Evolutionary conservation across 345 rosid genomes (phyloP).

Genomic region (Streptanthus diversifolius): DNA sequence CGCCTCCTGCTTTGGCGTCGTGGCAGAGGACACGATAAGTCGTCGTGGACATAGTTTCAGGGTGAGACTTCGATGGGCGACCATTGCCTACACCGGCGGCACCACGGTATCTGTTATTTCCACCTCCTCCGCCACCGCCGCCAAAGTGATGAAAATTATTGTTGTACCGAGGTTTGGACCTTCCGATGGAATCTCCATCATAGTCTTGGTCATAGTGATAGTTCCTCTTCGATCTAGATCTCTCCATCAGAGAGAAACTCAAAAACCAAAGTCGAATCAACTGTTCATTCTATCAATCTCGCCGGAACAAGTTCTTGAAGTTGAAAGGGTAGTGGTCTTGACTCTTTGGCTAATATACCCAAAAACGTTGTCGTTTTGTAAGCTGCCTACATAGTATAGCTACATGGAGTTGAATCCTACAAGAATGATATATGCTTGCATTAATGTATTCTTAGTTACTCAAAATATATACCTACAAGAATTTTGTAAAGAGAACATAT

Average conservation of each 20-base stretch:
- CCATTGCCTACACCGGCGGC: conserved; percentile 20
- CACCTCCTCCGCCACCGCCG: conserved; percentile 41
- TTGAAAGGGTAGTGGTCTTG: too few species aligned
- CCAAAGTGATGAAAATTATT: conserved; percentile 39
- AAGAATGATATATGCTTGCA: too few species aligned
- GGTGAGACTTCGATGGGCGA: conserved; percentile 40
- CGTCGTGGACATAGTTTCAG: conserved; percentile 72
- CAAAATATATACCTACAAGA: too few species aligned
- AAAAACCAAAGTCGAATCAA: conserved; percentile 17
- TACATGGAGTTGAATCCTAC: too few species aligned
- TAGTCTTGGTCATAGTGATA: conserved; percentile 90
- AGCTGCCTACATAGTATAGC: too few species aligned
- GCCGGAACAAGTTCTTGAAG: too few species aligned
- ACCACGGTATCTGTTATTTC: conserved; percentile 35
- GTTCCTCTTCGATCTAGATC: conserved; percentile 97
- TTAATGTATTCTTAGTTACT: too few species aligned
- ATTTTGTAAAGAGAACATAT: too few species aligned
- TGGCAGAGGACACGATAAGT: conserved; percentile 91
- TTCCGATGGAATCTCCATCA: conserved; percentile 57
- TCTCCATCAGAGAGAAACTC: conserved; percentile 50
- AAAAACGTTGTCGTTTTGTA: too few species aligned
- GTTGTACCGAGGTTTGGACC: conserved; percentile 80
- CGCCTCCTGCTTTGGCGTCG: conserved; percentile 95
- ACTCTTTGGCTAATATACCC: too few species aligned
- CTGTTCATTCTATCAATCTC: not conserved